These are phyloP conservation scores for Scheffersomyces parashehatae DNA, from an alignment of 1,139 yeast species.

Conservation along the genomic window DNA sequence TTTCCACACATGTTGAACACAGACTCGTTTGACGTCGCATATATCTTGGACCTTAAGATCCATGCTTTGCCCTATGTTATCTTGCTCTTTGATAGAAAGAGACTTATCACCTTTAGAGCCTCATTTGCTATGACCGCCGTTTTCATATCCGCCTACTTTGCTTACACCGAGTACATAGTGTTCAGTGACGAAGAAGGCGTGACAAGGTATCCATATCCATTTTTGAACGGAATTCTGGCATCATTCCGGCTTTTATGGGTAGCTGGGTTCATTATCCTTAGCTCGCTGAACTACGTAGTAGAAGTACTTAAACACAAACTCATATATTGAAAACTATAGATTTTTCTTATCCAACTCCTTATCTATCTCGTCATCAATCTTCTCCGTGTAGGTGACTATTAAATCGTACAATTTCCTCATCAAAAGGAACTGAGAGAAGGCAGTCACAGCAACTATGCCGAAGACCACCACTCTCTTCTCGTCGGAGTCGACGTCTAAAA, in stretches of 20 bases:
- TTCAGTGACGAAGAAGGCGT: slow-evolving; percentile 7
- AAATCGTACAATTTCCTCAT: slow-evolving; percentile 27
- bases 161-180: slow-evolving; percentile 8
- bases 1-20: slow-evolving; percentile 21
- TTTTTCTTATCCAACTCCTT: slow-evolving; percentile 8
- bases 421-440: slow-evolving; percentile 36
- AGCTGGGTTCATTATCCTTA: neutral
- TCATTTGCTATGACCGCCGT: slow-evolving; percentile 3
- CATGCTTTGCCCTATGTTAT: slow-evolving; percentile 25
- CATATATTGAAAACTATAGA: neutral
- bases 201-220: slow-evolving; percentile 21
- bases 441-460: slow-evolving; percentile 45
- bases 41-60: slow-evolving; percentile 20
- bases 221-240: slow-evolving; percentile 11
- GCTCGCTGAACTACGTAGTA: neutral
- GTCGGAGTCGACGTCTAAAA: slow-evolving; percentile 53
- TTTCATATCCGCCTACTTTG: slow-evolving; percentile 6
- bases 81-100: slow-evolving; percentile 6
- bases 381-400: slow-evolving; percentile 19
- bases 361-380: slow-evolving; percentile 13
- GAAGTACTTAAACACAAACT: neutral
- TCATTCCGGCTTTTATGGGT: slow-evolving; percentile 11
- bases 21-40: slow-evolving; percentile 18
- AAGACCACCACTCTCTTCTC: slow-evolving; percentile 50
- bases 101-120: slow-evolving; percentile 1